Conservation (phyloP, 139 green algal species). For the Micractinium conductrix region DNA sequence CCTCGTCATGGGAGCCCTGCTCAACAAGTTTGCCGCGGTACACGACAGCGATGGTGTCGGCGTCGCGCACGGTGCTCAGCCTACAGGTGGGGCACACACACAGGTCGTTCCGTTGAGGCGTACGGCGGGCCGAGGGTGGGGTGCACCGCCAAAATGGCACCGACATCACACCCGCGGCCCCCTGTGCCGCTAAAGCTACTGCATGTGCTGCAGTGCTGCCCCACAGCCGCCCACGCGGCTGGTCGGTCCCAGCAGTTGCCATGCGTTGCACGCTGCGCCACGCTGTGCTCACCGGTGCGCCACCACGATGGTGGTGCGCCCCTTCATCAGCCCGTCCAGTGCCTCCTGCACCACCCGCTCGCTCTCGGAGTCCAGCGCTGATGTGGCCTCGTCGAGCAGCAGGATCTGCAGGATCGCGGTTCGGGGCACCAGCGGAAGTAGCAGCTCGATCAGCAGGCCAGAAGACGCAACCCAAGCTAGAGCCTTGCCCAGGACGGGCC, state of each 20-base stretch:
- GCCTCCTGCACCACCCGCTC: conserved; percentile 67
- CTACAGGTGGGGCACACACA: neutral
- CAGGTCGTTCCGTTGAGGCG: too few relatives aligned
- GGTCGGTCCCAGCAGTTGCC: too few relatives aligned
- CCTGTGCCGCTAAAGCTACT: too few relatives aligned
- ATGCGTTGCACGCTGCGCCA: too few relatives aligned
- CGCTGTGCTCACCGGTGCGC: conserved; percentile 67
- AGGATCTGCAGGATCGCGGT: conserved; percentile 70
- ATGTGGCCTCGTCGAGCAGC: conserved; percentile 75
- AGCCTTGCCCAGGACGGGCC: too few relatives aligned
- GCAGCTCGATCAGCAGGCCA: neutral
- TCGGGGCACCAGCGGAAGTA: conserved; percentile 35
- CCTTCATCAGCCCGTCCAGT: conserved; percentile 64
- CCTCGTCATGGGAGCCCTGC: conserved; percentile 64
- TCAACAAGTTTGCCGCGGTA: conserved; percentile 70
- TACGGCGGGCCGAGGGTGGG: too few relatives aligned
- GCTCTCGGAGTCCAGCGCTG: conserved; percentile 60
- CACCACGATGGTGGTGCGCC: conserved; percentile 90
- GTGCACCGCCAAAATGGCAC: too few relatives aligned
- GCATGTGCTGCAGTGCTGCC: too few relatives aligned
- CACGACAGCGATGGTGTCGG: conserved; percentile 87
- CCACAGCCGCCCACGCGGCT: too few relatives aligned
- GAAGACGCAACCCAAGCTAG: too few relatives aligned
- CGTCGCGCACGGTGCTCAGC: conserved; percentile 83
- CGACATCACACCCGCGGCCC: too few relatives aligned